A percentile compares a stretch with the other conserved stretches of the same genome.
Conservation (phyloP, 352 stramenopile species). For the Globisporangium carolinianum region DNA sequence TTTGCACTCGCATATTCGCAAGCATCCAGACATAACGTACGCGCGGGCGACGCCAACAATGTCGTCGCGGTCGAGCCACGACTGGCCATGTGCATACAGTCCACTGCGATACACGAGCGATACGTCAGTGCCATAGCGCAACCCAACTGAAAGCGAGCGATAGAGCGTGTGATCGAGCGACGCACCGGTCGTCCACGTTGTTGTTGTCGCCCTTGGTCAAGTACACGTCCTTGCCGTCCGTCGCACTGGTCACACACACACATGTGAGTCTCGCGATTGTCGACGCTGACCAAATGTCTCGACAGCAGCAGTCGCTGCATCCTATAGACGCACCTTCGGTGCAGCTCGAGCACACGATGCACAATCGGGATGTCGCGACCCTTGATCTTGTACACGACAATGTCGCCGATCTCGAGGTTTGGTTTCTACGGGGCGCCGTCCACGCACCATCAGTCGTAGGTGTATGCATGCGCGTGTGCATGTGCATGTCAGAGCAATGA, state of each 20-base stretch:
- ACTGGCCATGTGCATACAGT: slow-evolving; percentile 96
- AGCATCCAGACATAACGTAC: slow-evolving; percentile 18
- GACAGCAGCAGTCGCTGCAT: too few species aligned
- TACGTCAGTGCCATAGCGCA: not conserved
- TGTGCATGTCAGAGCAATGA: too few species aligned
- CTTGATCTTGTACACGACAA: slow-evolving; percentile 97
- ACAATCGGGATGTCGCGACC: slow-evolving; percentile 99
- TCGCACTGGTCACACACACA: slow-evolving; percentile 23
- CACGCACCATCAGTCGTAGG: too few species aligned
- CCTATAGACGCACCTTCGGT: slow-evolving; percentile 62
- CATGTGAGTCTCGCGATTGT: too few species aligned
- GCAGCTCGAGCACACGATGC: slow-evolving; percentile 97
- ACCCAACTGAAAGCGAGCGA: not conserved
- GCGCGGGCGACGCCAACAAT: slow-evolving; percentile 95
- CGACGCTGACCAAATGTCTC: too few species aligned
- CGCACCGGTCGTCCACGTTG: slow-evolving; percentile 94
- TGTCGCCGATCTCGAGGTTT: slow-evolving; percentile 81
- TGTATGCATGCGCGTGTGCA: not conserved
- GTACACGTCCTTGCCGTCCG: slow-evolving; percentile 89
- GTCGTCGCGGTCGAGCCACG: slow-evolving; percentile 97
- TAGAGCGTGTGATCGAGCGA: not conserved
- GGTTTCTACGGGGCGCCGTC: slow-evolving; percentile 36
- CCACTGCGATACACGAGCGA: slow-evolving; percentile 30
- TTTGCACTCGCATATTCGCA: too few species aligned
- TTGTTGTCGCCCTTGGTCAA: slow-evolving; percentile 99